Evolutionary conservation across 2,329 filamentous ascomycete species (phyloP).

Genomic region (Domatiomyces catenatus): DNA sequence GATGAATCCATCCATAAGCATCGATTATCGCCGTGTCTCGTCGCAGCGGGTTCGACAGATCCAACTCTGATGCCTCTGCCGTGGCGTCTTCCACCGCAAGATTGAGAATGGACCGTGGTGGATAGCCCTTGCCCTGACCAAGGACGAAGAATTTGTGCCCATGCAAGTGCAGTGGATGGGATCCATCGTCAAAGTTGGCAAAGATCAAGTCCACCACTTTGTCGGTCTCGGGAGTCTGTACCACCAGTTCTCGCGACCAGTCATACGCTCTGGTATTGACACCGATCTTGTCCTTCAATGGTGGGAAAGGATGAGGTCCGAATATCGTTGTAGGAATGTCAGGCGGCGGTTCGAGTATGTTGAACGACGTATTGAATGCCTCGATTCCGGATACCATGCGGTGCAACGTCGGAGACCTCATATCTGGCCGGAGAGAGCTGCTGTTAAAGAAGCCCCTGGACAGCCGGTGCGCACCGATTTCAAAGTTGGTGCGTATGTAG

Average conservation of each 20-base stretch:
- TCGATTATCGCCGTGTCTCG: conserved; percentile 23
- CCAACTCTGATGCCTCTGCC: conserved; percentile 1
- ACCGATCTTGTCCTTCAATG: background rate
- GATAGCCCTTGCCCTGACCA: conserved; percentile 24
- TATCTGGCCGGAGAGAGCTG: background rate
- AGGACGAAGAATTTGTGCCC: conserved; percentile 38
- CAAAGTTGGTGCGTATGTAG: conserved; percentile 42
- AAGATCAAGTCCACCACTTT: conserved; percentile 23
- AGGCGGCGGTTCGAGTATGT: background rate
- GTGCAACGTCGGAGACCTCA: background rate
- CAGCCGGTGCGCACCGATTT: conserved; percentile 44
- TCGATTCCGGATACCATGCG: background rate
- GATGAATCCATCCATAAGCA: conserved; percentile 20
- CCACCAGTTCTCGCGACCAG: background rate
- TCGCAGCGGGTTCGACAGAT: background rate
- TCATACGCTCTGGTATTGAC: background rate
- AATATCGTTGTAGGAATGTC: background rate
- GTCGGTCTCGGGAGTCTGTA: conserved; percentile 6
- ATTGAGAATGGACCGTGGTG: conserved; percentile 10
- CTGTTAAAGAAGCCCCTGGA: conserved; percentile 44
- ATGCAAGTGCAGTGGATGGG: conserved; percentile 37
- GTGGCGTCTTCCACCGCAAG: conserved; percentile 1
- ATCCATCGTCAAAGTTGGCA: conserved; percentile 22
- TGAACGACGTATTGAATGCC: background rate
- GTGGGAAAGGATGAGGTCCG: background rate